phyloP scores from a whole-genome alignment of 2,329 filamentous ascomycete species.

The Phaeomoniella chlamydospora region DNA sequence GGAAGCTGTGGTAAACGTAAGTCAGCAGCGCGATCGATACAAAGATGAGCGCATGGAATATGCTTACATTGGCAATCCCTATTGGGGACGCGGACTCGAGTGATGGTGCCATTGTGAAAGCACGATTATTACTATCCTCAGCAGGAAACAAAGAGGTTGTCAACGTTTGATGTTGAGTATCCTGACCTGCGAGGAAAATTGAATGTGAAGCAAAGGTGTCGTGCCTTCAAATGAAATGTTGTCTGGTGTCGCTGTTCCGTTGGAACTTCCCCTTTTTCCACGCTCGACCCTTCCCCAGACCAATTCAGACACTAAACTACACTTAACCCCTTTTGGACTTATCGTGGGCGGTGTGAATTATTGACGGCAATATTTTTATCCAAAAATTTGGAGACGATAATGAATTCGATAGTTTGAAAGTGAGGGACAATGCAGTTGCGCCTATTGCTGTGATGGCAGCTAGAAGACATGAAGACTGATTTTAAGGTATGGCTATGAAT shows the following conservation, averaged over 20 bases:
- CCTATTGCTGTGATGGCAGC: background rate
- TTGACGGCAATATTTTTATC: background rate
- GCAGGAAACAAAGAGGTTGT: too few species aligned
- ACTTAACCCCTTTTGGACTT: slow-evolving; percentile 7
- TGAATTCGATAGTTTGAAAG: too few species aligned
- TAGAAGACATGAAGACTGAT: slow-evolving; percentile 79
- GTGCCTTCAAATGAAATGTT: background rate
- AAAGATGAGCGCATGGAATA: slow-evolving; percentile 3
- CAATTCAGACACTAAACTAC: slow-evolving; percentile 1
- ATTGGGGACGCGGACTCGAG: slow-evolving; percentile 50
- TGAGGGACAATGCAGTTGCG: too few species aligned
- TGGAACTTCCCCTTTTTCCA: slow-evolving; percentile 3
- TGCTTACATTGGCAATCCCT: slow-evolving; percentile 59
- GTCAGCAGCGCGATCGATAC: slow-evolving; percentile 1
- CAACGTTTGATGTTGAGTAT: too few species aligned
- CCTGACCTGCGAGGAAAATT: too few species aligned
- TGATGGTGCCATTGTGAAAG: slow-evolving; percentile 34
- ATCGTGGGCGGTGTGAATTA: slow-evolving; percentile 1
- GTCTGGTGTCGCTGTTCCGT: background rate
- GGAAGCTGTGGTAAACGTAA: slow-evolving; percentile 35
- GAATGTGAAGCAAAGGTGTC: too few species aligned
- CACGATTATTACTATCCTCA: too few species aligned
- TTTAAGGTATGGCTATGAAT: slow-evolving; percentile 57
- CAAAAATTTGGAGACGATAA: slow-evolving; percentile 2
- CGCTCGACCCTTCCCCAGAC: slow-evolving; percentile 1